Evolutionary conservation across 345 rosid species (phyloP).

Genomic region (Eucalyptus lansdowneana): DNA sequence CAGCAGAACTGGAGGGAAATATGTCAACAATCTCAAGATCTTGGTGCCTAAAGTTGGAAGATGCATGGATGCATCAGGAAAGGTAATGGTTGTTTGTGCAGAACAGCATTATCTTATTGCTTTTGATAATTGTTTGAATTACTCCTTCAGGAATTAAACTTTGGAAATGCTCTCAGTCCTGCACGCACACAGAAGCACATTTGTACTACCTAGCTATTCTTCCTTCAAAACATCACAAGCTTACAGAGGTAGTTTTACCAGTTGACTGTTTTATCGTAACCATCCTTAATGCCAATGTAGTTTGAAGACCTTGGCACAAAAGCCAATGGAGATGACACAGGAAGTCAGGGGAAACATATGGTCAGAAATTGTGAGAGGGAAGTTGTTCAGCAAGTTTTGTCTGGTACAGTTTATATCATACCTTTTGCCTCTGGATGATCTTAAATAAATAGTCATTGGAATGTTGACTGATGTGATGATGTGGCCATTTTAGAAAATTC

Average conservation of each 20-base stretch:
- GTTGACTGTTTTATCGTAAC: background rate
- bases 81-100: background rate
- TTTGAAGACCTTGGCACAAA: background rate
- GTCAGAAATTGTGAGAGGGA: conserved; percentile 60
- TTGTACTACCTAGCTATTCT: background rate
- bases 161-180: background rate
- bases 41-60: background rate
- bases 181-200: background rate
- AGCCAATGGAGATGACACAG: conserved; percentile 52
- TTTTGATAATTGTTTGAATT: background rate
- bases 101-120: background rate
- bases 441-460: background rate
- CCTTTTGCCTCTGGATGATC: background rate
- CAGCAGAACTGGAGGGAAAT: background rate
- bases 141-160: background rate
- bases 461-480: background rate
- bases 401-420: conserved; percentile 28
- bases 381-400: conserved; percentile 60
- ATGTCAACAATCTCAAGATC: background rate
- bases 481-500: conserved; percentile 43
- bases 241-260: background rate
- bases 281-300: background rate
- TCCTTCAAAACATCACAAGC: background rate
- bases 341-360: conserved; percentile 69
- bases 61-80: background rate